These are phyloP conservation scores for Agaricus bisporus DNA, from an alignment of 768 basidiomycete genomes.

Conservation along the genomic window DNA sequence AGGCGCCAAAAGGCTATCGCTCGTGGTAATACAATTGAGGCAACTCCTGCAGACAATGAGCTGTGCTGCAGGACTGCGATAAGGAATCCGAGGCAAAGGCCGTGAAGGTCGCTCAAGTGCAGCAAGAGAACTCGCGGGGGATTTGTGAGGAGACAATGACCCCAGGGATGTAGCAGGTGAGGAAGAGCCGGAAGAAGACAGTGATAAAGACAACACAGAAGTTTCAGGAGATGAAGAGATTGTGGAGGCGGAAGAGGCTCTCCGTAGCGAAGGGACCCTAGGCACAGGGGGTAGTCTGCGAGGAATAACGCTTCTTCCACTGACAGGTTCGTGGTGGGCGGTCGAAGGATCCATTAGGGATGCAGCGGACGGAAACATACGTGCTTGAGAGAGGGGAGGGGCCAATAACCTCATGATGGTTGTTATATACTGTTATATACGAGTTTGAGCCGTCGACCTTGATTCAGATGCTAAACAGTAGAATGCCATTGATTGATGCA, in stretches of 20 bases:
- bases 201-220: conserved; percentile 1
- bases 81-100: conserved; percentile 44
- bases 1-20: conserved; percentile 1
- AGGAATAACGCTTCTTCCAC: conserved; percentile 5
- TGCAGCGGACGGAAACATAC: too few species aligned
- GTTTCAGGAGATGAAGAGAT: neutral
- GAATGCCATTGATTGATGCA: too few species aligned
- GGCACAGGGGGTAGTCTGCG: conserved; percentile 5
- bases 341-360: neutral
- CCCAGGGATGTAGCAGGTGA: conserved; percentile 2
- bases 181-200: neutral
- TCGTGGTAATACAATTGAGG: conserved; percentile 7
- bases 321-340: neutral
- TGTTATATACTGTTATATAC: too few species aligned
- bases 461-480: too few species aligned
- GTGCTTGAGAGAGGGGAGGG: too few species aligned
- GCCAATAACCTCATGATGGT: too few species aligned
- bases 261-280: neutral
- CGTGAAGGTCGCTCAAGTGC: conserved; percentile 26
- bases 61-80: neutral
- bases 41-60: conserved; percentile 6
- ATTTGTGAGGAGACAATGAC: neutral
- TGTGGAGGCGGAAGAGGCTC: neutral
- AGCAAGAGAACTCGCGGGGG: neutral
- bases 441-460: too few species aligned